A percentile compares a stretch with the other conserved stretches of the same genome.
Conservation (phyloP, 257 asterid species). For the Thymus quinquecostatus region DNA sequence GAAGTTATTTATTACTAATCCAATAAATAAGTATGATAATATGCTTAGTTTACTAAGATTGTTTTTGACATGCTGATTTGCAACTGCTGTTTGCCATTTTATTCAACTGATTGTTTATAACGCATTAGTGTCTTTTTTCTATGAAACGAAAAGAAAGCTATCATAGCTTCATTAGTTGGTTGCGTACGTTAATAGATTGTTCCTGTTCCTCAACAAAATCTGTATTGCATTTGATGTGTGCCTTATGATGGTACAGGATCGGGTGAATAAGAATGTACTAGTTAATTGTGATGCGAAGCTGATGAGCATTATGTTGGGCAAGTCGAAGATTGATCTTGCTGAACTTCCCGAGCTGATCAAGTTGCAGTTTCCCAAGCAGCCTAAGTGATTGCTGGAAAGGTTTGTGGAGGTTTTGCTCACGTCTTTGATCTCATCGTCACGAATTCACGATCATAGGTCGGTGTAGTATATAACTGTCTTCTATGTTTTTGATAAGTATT, state of each 20-base stretch:
- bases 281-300: conserved; percentile 85
- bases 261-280: conserved; percentile 58
- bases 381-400: conserved; percentile 42
- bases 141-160: background rate
- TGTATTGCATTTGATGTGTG: conserved; percentile 13
- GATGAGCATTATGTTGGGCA: conserved; percentile 79
- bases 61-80: background rate
- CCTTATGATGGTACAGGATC: conserved; percentile 51
- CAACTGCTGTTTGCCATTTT: background rate
- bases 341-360: conserved; percentile 83
- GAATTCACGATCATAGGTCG: background rate
- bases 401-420: background rate
- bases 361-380: conserved; percentile 77
- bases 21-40: too few species aligned
- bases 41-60: too few species aligned
- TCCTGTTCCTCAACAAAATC: background rate
- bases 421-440: conserved; percentile 3
- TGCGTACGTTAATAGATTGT: background rate
- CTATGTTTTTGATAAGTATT: too few species aligned
- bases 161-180: conserved; percentile 1
- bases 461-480: background rate
- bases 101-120: background rate
- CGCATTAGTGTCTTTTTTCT: background rate
- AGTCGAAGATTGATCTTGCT: conserved; percentile 69
- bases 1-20: too few species aligned